Percentiles rank a stretch among this genome's conserved stretches.
phyloP scores from a whole-genome alignment of 352 stramenopile species.

The Globisporangium heterothallicum region DNA sequence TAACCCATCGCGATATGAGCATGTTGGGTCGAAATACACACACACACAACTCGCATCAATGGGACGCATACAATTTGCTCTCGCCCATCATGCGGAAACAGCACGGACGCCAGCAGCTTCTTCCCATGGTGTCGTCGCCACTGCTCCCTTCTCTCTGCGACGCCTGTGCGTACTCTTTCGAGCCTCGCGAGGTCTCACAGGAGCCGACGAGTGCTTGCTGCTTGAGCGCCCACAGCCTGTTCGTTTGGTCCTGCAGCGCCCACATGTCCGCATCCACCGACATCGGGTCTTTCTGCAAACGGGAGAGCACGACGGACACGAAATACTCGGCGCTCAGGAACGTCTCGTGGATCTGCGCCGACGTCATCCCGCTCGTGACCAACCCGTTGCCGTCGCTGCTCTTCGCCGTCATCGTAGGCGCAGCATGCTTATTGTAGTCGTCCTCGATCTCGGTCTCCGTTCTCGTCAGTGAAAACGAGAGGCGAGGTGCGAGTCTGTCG shows the following conservation, averaged over 20 bases:
- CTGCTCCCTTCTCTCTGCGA: conserved; percentile 1
- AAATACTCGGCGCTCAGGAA: conserved; percentile 41
- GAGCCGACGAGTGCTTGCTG: conserved; percentile 57
- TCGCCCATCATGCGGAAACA: conserved; percentile 40
- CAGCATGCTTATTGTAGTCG: background rate
- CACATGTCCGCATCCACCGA: conserved; percentile 43
- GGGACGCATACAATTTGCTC: conserved; percentile 37
- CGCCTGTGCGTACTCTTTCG: conserved; percentile 30
- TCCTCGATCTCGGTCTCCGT: conserved; percentile 6
- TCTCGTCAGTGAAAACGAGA: conserved; percentile 8
- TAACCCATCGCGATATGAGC: background rate
- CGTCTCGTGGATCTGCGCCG: conserved; percentile 12
- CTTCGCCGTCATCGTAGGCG: background rate
- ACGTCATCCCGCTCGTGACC: background rate
- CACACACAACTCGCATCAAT: background rate
- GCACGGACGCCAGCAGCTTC: conserved; percentile 22
- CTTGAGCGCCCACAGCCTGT: conserved; percentile 46
- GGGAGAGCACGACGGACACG: conserved; percentile 46
- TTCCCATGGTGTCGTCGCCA: background rate
- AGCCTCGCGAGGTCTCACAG: conserved; percentile 47
- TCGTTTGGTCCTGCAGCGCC: conserved; percentile 35
- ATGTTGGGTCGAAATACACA: no score
- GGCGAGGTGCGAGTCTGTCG: conserved; percentile 3
- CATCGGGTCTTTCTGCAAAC: conserved; percentile 41
- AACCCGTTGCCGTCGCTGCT: background rate